Base-by-base conservation (phyloP, 805 yeast genomes). In the Barnettozyma vustinii region DNA sequence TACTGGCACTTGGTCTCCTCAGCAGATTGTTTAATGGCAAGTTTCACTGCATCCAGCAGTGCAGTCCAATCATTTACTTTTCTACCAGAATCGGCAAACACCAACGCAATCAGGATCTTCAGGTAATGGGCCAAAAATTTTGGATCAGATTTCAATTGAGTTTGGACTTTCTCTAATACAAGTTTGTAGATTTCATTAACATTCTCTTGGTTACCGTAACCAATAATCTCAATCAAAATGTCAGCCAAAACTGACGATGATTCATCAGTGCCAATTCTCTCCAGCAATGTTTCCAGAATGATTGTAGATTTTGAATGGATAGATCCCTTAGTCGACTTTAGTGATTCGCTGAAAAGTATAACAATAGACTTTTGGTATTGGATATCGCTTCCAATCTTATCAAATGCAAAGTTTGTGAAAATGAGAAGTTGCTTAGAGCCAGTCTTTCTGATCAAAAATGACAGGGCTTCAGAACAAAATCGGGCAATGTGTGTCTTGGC, bases 391-490 rank as follows among this genome's bases (percentile, higher is more conserved):
- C 70, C 66, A 3, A 68, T 46, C 37, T 70, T 71, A 27, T 63
- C 56, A 43, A 79, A 70, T 2, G 77, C 62, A 52, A 62, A 71
- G 2, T 67, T 58, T 9, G 86, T 69, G 41, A 87, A 76, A 0
- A 55, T 49, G 1, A 62, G 57, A 43, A 90, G 66, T 7, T 76
- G 67, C 1, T 73, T 73, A 0, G 71, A 62, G 21, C 73, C 72
- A 52, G 87, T 74, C 63, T 87, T 87, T 61, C 94, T 79, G 9
- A 92, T 70, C 49, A 92, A 70, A 58, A 86, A 94, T 0, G 97
- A 87, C 42, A 92, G 65, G 0, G 97, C 94, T 65, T 92, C 97
- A 0, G 97, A 90, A 19, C 96, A 82, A 59, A 92, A 94, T 52
- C 95, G 75, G 1, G 87, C 74, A 33, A 91, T 74, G 54, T 84